Evolutionary conservation across 495 filamentous ascomycete species (phyloP).

Genomic region (Penicillium fimorum): DNA sequence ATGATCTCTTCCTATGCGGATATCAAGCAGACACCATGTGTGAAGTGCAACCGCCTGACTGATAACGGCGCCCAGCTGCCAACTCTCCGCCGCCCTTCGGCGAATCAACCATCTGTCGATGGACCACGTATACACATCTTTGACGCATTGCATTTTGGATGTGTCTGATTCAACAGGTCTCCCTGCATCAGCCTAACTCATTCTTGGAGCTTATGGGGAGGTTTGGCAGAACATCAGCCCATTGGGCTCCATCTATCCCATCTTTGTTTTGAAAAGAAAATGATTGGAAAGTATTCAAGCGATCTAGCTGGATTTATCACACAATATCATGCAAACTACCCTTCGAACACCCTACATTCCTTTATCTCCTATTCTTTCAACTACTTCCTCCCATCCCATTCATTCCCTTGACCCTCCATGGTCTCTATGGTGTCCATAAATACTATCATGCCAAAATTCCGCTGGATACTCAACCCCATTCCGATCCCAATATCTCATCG

Average conservation of each 20-base stretch:
- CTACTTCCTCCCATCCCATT: too few species aligned
- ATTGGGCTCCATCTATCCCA: background rate
- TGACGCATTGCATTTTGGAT: conserved; percentile 27
- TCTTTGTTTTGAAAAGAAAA: background rate
- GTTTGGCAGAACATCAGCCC: background rate
- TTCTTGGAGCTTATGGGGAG: background rate
- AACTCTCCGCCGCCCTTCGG: conserved; percentile 27
- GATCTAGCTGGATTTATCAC: background rate
- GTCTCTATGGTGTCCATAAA: conserved; percentile 21
- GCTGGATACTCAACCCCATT: conserved; percentile 28
- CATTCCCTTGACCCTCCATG: conserved; percentile 5
- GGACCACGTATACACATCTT: conserved; percentile 15
- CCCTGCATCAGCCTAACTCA: background rate
- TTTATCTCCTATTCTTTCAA: background rate
- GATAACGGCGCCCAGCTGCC: conserved; percentile 41
- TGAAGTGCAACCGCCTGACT: conserved; percentile 39
- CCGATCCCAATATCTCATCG: conserved; percentile 31
- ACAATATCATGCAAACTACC: background rate
- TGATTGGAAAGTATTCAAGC: background rate
- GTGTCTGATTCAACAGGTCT: conserved; percentile 17
- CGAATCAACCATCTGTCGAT: conserved; percentile 10
- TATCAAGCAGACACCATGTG: conserved; percentile 40
- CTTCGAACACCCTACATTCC: background rate
- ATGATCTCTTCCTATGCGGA: conserved; percentile 44
- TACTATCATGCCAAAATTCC: conserved; percentile 27